Base-by-base conservation (phyloP, 495 filamentous ascomycete genomes). In the Cladorrhinum samala region DNA sequence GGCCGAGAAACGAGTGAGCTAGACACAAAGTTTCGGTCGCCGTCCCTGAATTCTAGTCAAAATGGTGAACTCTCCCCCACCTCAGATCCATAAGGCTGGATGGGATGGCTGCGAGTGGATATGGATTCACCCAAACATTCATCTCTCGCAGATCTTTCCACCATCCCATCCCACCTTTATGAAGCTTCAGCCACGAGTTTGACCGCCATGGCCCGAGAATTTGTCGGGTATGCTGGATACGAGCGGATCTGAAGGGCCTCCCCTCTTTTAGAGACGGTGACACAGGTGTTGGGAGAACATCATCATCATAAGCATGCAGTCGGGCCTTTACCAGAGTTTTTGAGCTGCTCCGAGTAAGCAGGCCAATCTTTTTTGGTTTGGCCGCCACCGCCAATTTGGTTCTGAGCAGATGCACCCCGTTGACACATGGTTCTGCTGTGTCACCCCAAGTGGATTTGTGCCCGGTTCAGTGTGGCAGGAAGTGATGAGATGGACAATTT, bases 381-480 rank as follows among this genome's bases (percentile, higher is more conserved):
- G 18, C 51, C 51, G 33, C 40, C 51, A 41, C 36, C 51, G 51
- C 51, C 50, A 53, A 27, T 50, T 45, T 42, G 52, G 45, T 50
- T 57, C 56, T 50, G 20, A 44, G n/a, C 46, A 43, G 13, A 39
- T 23, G 21, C 50, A 21, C 13, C 16, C 38, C 44, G 38, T 49
- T 38, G 39, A 42, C 54, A n/a, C 19, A 17, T 40, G 27, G 16
- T 2, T 44, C 33, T n/a, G 52, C 33, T 30, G 56, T 58, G 52
- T 44, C 33, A 58, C 56, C 36, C 51, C 51, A 51, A 27, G 11
- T 5, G 17, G 17, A 27, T 11, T 3, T 20, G 21, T 47, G 8
- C 45, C 30, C 45, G 21, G 20, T 4, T 1, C 4, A 19, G 42
- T 23, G 20, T 45, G 21, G 11, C 45, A 24, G 24, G 5, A 25